Base-by-base conservation (phyloP, 2,329 filamentous ascomycete species). In the Scytalidium lignicola region DNA sequence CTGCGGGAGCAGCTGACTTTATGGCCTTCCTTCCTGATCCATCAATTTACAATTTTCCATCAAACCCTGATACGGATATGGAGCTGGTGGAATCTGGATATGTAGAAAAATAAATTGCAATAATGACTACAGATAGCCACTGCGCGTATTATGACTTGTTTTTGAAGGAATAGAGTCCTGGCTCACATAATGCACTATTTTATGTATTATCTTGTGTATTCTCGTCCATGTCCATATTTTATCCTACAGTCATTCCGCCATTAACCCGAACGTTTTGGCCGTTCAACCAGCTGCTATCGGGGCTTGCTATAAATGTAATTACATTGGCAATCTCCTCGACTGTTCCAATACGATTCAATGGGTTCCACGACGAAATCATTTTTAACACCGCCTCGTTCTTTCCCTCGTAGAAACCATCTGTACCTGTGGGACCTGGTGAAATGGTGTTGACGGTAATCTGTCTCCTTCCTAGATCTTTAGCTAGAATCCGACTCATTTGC, bases 351-450 rank as follows among this genome's bases (percentile, higher is more conserved):
- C 70, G 61, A 8, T 65, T 65, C 40, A 65, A 64, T 0, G 73
- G 71, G 50, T 63, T 70, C 29, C 60, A 52, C 3, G 53, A 56
- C 9, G 59, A 59, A 39, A 70, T 63, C 13, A 58, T 55, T 43
- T 68, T 62, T 37, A 72, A 53, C 15, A 67, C 43, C 40, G 66
- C 58, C 41, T 71, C 65, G 1, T 58, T 56, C 51, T 71, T 70
- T 23, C 65, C 70, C 53, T 64, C 59, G 23, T 70, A 60, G 58
- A 76, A 76, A 21, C 76, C 56, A 15, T 74, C 72, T 1, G 74
- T 75, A 0, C 56, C 67, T 0, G 72, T 78, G 3, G 73, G 72
- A 0, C 74, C 74, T 0, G 74, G 74, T 1, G 73, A 70, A 21
- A 77, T 59, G 7, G 66, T 66, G 55, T 78, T 77, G 8, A 77